Evolutionary conservation across 208 protist genomes (phyloP).

Genomic region (Leishmania lainsoni): DNA sequence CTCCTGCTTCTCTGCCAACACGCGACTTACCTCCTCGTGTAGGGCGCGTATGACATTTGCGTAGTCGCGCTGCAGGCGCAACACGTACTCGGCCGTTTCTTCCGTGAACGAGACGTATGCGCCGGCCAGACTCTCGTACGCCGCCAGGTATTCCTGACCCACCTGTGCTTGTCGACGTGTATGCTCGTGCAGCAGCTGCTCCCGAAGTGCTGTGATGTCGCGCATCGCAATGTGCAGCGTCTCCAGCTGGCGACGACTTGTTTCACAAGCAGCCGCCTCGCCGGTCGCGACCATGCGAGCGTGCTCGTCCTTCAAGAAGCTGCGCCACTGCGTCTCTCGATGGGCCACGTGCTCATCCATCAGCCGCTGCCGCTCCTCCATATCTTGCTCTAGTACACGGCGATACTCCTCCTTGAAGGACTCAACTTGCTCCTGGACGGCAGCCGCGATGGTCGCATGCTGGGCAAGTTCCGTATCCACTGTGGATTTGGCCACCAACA

Average conservation of each 20-base stretch:
- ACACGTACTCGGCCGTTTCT: constrained; percentile 31
- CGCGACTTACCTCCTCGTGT: constrained; percentile 30
- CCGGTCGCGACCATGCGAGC: constrained; percentile 19
- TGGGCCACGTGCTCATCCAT: constrained; percentile 41
- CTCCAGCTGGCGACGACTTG: constrained; percentile 37
- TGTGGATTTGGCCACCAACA: neutral
- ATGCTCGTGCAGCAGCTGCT: constrained; percentile 43
- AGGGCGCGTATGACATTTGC: constrained; percentile 25
- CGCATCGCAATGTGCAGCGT: constrained; percentile 55
- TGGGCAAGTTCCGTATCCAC: constrained; percentile 18
- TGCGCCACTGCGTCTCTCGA: constrained; percentile 35
- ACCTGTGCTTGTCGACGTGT: constrained; percentile 40
- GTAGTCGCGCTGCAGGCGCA: constrained; percentile 41
- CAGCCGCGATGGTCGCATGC: constrained; percentile 27
- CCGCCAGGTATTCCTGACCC: constrained; percentile 33
- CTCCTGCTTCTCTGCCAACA: constrained; percentile 30
- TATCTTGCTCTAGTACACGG: constrained; percentile 49
- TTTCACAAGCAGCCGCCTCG: constrained; percentile 17
- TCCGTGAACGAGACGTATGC: constrained; percentile 31
- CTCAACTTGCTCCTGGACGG: constrained; percentile 47
- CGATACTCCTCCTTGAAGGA: constrained; percentile 54
- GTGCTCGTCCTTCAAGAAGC: constrained; percentile 36
- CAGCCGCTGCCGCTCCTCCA: constrained; percentile 27
- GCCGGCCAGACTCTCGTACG: constrained; percentile 31
- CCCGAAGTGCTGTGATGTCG: constrained; percentile 54